These are phyloP conservation scores for Meyerozyma elateridarum DNA, from an alignment of 1,139 yeast species.

Conservation along the genomic window DNA sequence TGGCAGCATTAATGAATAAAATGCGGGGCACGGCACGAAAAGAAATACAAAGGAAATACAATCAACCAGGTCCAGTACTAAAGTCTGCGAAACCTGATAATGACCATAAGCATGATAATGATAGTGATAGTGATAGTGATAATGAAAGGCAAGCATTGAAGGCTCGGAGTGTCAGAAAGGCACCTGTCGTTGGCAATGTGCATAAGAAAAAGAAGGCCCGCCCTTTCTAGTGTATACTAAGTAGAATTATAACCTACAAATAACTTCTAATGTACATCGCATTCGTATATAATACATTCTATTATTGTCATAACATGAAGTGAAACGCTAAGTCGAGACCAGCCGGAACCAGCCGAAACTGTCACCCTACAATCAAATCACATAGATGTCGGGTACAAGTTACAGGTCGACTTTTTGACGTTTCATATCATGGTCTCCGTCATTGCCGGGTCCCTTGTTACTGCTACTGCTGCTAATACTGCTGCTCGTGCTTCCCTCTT, in stretches of 20 bases:
- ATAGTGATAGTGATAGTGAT: conserved; percentile 8
- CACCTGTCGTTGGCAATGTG: conserved; percentile 4
- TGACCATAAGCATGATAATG: not conserved
- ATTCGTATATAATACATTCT: conserved; percentile 4
- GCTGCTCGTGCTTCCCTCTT: conserved; percentile 1
- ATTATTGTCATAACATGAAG: too few relatives aligned
- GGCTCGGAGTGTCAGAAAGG: conserved; percentile 9
- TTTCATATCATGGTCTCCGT: conserved; percentile 5
- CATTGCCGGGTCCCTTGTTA: conserved; percentile 2
- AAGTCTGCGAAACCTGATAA: conserved; percentile 6
- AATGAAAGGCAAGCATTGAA: conserved; percentile 7
- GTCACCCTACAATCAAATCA: too few relatives aligned
- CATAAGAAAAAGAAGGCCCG: conserved; percentile 16
- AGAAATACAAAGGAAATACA: conserved; percentile 17
- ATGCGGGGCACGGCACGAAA: conserved; percentile 34
- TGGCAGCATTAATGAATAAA: conserved; percentile 44
- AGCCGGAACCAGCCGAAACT: too few relatives aligned
- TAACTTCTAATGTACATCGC: too few relatives aligned
- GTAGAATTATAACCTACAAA: conserved; percentile 1
- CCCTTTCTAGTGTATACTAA: conserved; percentile 14
- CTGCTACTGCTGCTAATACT: not conserved
- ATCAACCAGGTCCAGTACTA: conserved; percentile 8
- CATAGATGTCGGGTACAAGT: too few relatives aligned
- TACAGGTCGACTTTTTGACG: too few relatives aligned
- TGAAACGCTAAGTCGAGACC: too few relatives aligned